Conservation (phyloP, 208 protist genomes). For the Acanthamoeba royreba region DNA sequence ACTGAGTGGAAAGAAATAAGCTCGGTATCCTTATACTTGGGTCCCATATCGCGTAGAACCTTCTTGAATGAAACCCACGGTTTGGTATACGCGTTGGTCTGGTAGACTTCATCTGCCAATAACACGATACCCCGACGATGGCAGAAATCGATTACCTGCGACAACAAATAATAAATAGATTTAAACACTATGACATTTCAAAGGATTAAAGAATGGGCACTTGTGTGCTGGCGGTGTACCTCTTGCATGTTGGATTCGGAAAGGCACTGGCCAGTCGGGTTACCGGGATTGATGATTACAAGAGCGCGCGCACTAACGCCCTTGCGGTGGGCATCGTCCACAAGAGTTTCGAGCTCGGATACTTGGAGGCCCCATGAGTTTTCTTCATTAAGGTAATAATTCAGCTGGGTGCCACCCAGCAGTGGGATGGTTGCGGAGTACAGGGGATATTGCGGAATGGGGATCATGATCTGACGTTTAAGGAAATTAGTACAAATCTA, state of each 20-base stretch:
- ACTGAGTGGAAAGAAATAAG: slow-evolving; percentile 97
- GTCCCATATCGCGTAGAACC: slow-evolving; percentile 76
- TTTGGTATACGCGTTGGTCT: slow-evolving; percentile 68
- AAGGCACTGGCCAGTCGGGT: slow-evolving; percentile 95
- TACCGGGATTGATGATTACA: slow-evolving; percentile 98
- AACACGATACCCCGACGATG: slow-evolving; percentile 85
- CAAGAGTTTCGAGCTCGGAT: slow-evolving; percentile 72
- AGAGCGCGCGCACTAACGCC: slow-evolving; percentile 90
- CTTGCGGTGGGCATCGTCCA: slow-evolving; percentile 75
- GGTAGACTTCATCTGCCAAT: slow-evolving; percentile 99
- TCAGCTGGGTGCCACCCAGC: slow-evolving; percentile 86
- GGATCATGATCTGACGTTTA: slow-evolving; percentile 86
- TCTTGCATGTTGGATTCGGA: slow-evolving; percentile 81
- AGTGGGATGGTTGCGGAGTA: slow-evolving; percentile 97
- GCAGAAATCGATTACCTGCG: slow-evolving; percentile 83
- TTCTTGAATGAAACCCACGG: slow-evolving; percentile 91
- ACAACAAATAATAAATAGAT: background rate
- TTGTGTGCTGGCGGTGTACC: slow-evolving; percentile 54
- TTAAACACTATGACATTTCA: background rate
- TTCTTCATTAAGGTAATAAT: slow-evolving; percentile 94
- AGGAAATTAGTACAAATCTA: background rate
- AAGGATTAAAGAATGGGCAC: background rate
- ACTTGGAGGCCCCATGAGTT: slow-evolving; percentile 88
- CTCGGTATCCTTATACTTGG: slow-evolving; percentile 50
- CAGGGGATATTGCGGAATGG: slow-evolving; percentile 99